These are phyloP conservation scores for Emiliania huxleyi DNA, from an alignment of 78 protist genomes.

Conservation along the genomic window DNA sequence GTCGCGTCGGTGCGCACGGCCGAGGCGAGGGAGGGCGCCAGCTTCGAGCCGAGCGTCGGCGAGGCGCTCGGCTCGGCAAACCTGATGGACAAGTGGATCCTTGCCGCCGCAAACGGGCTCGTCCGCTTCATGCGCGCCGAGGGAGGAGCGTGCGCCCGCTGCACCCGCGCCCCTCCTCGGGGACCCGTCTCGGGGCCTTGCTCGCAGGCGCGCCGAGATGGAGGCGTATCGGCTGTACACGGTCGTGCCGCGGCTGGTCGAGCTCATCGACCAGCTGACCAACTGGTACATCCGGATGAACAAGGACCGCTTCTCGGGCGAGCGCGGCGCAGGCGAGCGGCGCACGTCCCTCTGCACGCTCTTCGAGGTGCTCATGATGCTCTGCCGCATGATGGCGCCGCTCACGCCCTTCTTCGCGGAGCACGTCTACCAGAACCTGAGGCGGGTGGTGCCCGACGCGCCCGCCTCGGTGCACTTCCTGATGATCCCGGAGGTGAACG, in stretches of 20 bases:
- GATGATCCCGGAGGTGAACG: slow-evolving; percentile 65
- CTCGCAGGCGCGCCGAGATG: too few relatives aligned
- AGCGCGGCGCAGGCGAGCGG: background rate
- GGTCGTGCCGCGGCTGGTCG: slow-evolving; percentile 90
- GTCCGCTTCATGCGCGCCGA: background rate
- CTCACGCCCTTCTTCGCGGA: slow-evolving; percentile 99
- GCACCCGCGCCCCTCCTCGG: background rate
- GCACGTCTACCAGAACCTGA: slow-evolving; percentile 65
- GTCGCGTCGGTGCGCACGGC: slow-evolving; percentile 1
- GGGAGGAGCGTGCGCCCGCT: too few relatives aligned
- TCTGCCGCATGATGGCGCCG: slow-evolving; percentile 91
- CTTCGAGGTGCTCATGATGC: slow-evolving; percentile 77
- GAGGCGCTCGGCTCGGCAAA: slow-evolving; percentile 65
- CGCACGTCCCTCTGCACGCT: slow-evolving; percentile 68
- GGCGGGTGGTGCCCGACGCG: slow-evolving; percentile 55
- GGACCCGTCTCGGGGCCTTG: too few relatives aligned
- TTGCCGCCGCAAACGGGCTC: background rate
- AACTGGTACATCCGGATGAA: slow-evolving; percentile 19
- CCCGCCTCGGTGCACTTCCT: slow-evolving; percentile 80
- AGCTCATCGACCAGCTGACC: slow-evolving; percentile 65
- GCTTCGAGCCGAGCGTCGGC: slow-evolving; percentile 51
- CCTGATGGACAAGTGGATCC: slow-evolving; percentile 95
- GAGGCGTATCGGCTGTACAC: slow-evolving; percentile 95
- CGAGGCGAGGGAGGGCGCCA: background rate
- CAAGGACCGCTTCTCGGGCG: background rate